Conservation (phyloP, 306 rosid species). For the Ormosia semicastrata region DNA sequence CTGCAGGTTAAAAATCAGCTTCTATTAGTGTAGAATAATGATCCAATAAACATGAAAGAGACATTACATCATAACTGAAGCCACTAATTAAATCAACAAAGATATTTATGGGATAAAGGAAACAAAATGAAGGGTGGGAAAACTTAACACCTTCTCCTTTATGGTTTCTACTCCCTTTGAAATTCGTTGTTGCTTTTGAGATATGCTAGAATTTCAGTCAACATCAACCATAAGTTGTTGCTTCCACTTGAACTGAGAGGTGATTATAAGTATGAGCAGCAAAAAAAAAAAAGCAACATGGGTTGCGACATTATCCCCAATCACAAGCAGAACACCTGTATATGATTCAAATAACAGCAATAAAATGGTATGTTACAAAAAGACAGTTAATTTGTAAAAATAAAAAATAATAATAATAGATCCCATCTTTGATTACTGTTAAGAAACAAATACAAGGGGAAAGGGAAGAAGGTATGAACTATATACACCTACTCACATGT, state of each 20-base stretch:
- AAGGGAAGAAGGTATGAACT: too few relatives aligned
- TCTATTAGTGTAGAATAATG: background rate
- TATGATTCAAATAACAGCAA: too few relatives aligned
- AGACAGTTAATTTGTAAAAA: too few relatives aligned
- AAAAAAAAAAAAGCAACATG: too few relatives aligned
- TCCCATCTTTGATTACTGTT: too few relatives aligned
- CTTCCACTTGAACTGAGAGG: slow-evolving; percentile 88
- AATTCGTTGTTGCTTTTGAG: slow-evolving; percentile 54
- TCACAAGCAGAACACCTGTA: too few relatives aligned
- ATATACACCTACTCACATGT: too few relatives aligned
- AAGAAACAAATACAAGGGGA: too few relatives aligned
- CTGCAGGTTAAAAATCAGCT: background rate
- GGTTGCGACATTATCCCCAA: too few relatives aligned
- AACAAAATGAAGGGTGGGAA: background rate
- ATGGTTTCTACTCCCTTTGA: slow-evolving; percentile 63
- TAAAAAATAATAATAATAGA: too few relatives aligned
- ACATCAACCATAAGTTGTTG: slow-evolving; percentile 65
- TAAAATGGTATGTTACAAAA: too few relatives aligned
- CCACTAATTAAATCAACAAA: background rate
- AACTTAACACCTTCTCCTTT: slow-evolving; percentile 70
- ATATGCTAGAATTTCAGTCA: slow-evolving; percentile 45
- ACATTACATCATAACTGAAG: background rate
- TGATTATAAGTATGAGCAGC: too few relatives aligned
- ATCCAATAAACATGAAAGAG: background rate
- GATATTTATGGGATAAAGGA: background rate